These are phyloP conservation scores for Pythium chondricola DNA, from an alignment of 352 stramenopile species.

Conservation along the genomic window DNA sequence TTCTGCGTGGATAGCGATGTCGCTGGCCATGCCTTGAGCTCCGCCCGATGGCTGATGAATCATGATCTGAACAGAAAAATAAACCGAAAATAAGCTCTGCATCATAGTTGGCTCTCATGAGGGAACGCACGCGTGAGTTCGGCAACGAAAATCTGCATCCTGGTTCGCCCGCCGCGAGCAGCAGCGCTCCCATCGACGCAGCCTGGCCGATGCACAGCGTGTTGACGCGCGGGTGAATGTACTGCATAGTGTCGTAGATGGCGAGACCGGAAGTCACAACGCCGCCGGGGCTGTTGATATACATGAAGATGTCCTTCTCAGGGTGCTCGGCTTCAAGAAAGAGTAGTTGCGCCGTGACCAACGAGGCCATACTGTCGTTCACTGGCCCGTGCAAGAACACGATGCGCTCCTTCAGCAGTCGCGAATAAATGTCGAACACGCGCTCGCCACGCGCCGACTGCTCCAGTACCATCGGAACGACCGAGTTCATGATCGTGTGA, in stretches of 20 bases:
- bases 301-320: constrained; percentile 98
- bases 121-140: constrained; percentile 81
- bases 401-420: constrained; percentile 96
- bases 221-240: constrained; percentile 96
- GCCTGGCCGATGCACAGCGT: constrained; percentile 97
- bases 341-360: constrained; percentile 85
- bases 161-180: constrained; percentile 90
- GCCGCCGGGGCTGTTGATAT: constrained; percentile 98
- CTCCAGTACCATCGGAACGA: constrained; percentile 94
- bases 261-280: constrained; percentile 95
- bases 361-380: constrained; percentile 78
- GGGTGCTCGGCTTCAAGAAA: constrained; percentile 96
- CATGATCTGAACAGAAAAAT: constrained; percentile 80
- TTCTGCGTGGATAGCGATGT: constrained; percentile 98
- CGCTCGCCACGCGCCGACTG: constrained; percentile 90
- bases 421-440: constrained; percentile 97
- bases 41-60: constrained; percentile 97
- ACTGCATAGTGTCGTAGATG: constrained; percentile 98
- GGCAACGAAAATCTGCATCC: constrained; percentile 90
- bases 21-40: constrained; percentile 95
- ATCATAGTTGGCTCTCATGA: not conserved
- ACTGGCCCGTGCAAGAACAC: constrained; percentile 96
- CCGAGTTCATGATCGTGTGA: constrained; percentile 51
- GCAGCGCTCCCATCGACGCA: constrained; percentile 94
- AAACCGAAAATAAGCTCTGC: not conserved